These are phyloP conservation scores for Phytophthora boehmeriae DNA, from an alignment of 352 stramenopile genomes.

Conservation along the genomic window DNA sequence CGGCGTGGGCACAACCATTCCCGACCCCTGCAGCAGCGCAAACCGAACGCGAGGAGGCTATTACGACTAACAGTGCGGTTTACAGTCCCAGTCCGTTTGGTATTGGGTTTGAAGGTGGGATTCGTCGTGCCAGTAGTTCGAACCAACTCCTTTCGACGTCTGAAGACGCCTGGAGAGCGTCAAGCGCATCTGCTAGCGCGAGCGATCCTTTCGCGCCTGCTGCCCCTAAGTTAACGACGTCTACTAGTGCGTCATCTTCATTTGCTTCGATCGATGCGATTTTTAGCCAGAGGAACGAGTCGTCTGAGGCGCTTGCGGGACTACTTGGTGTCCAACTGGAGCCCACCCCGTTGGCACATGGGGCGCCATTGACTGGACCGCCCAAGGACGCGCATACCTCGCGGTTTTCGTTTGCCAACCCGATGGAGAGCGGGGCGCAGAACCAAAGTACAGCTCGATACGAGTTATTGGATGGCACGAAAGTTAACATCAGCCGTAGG, in stretches of 20 bases:
- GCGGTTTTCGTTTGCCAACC: slow-evolving; percentile 84
- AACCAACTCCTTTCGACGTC: slow-evolving; percentile 1
- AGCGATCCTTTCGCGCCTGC: slow-evolving; percentile 24
- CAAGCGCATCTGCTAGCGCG: slow-evolving; percentile 15
- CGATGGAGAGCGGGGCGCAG: slow-evolving; percentile 24
- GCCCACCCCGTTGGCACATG: slow-evolving; percentile 48
- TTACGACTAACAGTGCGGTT: slow-evolving; percentile 22
- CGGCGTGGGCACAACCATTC: slow-evolving; percentile 75
- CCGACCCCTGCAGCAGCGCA: slow-evolving; percentile 50
- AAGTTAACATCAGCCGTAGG: slow-evolving; percentile 25
- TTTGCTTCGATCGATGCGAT: slow-evolving; percentile 88
- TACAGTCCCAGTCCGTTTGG: slow-evolving; percentile 83
- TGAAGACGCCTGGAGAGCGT: slow-evolving; percentile 34
- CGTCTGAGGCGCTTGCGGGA: slow-evolving; percentile 72
- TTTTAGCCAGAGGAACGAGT: slow-evolving; percentile 77
- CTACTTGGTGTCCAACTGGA: slow-evolving; percentile 67
- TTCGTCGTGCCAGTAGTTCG: slow-evolving; percentile 42
- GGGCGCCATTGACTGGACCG: slow-evolving; percentile 29
- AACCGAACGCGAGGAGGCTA: slow-evolving; percentile 38
- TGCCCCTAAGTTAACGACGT: slow-evolving; percentile 7
- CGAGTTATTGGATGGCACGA: slow-evolving; percentile 40
- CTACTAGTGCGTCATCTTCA: slow-evolving; percentile 48
- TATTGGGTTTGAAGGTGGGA: slow-evolving; percentile 71
- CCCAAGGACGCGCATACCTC: slow-evolving; percentile 59
- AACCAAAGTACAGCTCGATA: slow-evolving; percentile 23